phyloP scores from a whole-genome alignment of 202 grass and related monocot species.

The Bolboschoenoplectus hybrid region DNA sequence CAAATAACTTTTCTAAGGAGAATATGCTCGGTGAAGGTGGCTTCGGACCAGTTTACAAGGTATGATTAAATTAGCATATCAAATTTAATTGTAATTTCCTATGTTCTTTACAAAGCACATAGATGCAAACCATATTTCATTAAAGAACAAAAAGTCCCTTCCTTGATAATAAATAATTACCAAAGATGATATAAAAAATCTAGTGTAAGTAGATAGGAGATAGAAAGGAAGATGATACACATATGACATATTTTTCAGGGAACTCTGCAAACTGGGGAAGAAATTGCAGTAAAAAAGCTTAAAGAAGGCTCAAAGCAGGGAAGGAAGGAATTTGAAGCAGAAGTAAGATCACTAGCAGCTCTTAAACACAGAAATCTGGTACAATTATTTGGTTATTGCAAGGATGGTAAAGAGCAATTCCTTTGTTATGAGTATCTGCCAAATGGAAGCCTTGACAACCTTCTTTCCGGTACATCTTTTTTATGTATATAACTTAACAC shows the following conservation, averaged over 20 bases:
- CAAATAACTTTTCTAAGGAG: conserved; percentile 33
- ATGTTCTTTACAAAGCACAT: background rate
- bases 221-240: background rate
- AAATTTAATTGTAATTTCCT: background rate
- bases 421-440: conserved; percentile 55
- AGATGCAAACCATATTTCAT: background rate
- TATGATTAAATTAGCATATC: background rate
- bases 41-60: conserved; percentile 43
- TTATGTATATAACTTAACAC: background rate
- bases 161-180: background rate
- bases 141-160: background rate
- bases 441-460: conserved; percentile 52
- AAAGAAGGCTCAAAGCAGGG: conserved; percentile 47
- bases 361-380: conserved; percentile 53
- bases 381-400: conserved; percentile 54
- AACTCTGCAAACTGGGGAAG: background rate
- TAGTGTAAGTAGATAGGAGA: background rate
- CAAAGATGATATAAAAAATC: background rate
- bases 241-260: background rate
- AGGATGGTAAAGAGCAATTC: conserved; percentile 42
- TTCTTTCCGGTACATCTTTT: conserved; percentile 22
- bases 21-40: conserved; percentile 41
- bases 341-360: conserved; percentile 45
- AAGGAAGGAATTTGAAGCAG: conserved; percentile 44
- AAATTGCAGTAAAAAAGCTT: conserved; percentile 53